Base-by-base conservation (phyloP, 352 stramenopile species). In the Phytopythium mirpurense region DNA sequence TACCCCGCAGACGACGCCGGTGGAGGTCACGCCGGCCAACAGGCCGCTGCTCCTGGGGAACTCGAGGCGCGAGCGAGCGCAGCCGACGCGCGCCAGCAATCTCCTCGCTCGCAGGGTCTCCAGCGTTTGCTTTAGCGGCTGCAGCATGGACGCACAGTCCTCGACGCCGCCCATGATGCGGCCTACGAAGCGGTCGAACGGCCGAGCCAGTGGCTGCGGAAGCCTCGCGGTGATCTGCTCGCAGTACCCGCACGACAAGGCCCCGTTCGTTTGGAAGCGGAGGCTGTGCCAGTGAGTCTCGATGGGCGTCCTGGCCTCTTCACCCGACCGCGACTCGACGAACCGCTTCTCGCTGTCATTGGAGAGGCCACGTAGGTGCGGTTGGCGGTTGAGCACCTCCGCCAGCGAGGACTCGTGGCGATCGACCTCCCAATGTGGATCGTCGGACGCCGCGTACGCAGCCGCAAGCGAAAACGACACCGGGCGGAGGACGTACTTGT, bases 1-100 rank as follows among this genome's bases (percentile, higher is more conserved):
- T 3, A 47, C 41, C 4, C 41, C 41, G 41, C 23, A 27, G 41
- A 47, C 41, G 41, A 47, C 41, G 21, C 41, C 41, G 15, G 41
- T 12, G 10, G 23, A 19, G 14, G 41, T 47, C 21, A 47, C 15
- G 41, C 41, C 41, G 5, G 41, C 41, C 21, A 47, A 2, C 23
- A 47, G 5, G 19, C 41, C 41, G 10, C 21, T 32, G 6, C 19
- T 16, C 41, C n/a, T 18, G 11, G 21, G 19, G 23, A 47, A 47
- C 12, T 31, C 24, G 41, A 18, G 41, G 41, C 11, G 11, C 24
- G 14, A 27, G 21, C 21, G 21, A 3, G 32, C 41, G 23, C 41
- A 47, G 41, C 19, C 21, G 11, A 47, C 41, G 21, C 16, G 41
- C 21, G 24, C 7, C 8, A 47, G 21, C 41, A 32, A 23, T 19